Conservation (phyloP, 2,329 filamentous ascomycete genomes). For the Talaromyces sp. region DNA sequence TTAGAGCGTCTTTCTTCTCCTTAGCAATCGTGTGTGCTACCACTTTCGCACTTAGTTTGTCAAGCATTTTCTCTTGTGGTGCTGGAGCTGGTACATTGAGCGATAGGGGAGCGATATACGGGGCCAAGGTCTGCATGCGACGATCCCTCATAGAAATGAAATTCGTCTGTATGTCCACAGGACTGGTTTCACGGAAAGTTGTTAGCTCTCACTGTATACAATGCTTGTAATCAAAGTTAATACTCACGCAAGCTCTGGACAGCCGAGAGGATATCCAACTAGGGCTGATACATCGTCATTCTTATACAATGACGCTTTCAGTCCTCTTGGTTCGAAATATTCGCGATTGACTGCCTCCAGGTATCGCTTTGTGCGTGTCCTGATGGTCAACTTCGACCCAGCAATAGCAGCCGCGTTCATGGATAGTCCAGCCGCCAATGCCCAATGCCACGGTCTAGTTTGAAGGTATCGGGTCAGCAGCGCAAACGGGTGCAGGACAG, state of each 20-base stretch:
- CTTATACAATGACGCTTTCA: conserved; percentile 6
- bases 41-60: conserved; percentile 4
- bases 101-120: conserved; percentile 5
- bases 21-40: conserved; percentile 4
- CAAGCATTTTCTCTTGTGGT: conserved; percentile 6
- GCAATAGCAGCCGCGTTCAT: conserved; percentile 7
- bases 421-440: conserved; percentile 8
- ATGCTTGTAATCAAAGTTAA: neutral
- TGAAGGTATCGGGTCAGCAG: neutral
- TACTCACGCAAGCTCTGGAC: conserved; percentile 4
- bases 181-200: neutral
- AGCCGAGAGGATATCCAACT: neutral
- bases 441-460: conserved; percentile 13
- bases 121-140: conserved; percentile 4
- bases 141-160: neutral
- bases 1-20: neutral
- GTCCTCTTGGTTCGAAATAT: conserved; percentile 13
- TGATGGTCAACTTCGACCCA: neutral
- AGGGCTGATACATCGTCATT: neutral
- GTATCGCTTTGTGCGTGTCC: neutral
- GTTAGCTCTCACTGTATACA: neutral
- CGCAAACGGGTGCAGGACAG: neutral
- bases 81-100: neutral
- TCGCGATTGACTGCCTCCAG: conserved; percentile 4
- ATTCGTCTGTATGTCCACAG: neutral